These are phyloP conservation scores for Fraxinus ornus DNA, from an alignment of 305 asterid genomes.

Conservation along the genomic window DNA sequence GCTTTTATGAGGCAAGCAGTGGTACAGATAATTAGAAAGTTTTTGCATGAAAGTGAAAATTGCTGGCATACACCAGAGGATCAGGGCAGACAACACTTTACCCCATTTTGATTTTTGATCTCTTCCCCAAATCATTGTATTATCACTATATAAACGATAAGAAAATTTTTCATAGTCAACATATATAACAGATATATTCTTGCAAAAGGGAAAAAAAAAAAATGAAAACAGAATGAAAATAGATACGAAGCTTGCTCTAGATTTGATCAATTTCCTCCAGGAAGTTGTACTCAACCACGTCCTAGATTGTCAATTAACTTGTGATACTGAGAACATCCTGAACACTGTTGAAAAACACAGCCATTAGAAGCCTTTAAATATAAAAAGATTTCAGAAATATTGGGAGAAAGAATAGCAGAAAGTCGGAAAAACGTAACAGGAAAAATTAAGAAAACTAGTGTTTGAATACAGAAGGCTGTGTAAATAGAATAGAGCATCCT, in stretches of 20 bases:
- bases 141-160: conserved; percentile 25
- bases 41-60: conserved; percentile 28
- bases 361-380: not conserved
- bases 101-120: conserved; percentile 37
- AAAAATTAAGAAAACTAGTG: not conserved
- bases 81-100: conserved; percentile 51
- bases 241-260: conserved; percentile 15
- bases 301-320: conserved; percentile 95
- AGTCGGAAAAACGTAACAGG: not conserved
- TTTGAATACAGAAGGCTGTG: not conserved
- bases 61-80: conserved; percentile 58
- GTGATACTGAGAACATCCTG: conserved; percentile 87
- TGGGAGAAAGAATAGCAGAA: conserved; percentile 5
- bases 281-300: conserved; percentile 73
- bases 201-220: not conserved
- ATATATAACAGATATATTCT: conserved; percentile 14
- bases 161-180: conserved; percentile 26
- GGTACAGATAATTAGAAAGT: conserved; percentile 27
- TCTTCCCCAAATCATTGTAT: conserved; percentile 27
- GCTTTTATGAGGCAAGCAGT: conserved; percentile 20
- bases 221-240: not conserved
- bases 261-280: conserved; percentile 51
- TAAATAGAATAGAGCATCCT: not conserved
- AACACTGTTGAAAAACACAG: conserved; percentile 56
- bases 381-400: conserved; percentile 2